Evolutionary conservation across 306 rosid species (phyloP).

Genomic region (Vicia sativa): DNA sequence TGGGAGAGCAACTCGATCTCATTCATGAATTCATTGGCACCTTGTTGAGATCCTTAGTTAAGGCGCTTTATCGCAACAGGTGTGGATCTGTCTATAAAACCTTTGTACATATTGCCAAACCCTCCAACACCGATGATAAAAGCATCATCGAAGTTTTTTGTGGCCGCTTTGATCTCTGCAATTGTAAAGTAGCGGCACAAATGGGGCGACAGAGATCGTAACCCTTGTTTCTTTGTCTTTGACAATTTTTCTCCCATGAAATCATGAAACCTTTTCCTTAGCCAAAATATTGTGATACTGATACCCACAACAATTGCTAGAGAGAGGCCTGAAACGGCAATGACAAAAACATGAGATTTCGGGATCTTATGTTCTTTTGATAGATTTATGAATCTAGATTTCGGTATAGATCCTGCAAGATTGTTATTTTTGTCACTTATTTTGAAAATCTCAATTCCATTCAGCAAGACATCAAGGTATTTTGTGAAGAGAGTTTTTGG

Average conservation of each 20-base stretch:
- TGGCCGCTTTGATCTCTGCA: constrained; percentile 33
- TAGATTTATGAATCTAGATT: too few relatives aligned
- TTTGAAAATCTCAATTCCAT: constrained; percentile 45
- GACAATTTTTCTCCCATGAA: too few relatives aligned
- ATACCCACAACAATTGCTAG: background rate
- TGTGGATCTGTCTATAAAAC: background rate
- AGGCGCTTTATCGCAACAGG: constrained; percentile 35
- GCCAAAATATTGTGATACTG: background rate
- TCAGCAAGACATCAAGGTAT: background rate
- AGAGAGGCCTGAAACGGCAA: too few relatives aligned
- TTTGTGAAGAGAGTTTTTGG: accelerated
- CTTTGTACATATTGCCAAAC: constrained; percentile 45
- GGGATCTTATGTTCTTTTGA: too few relatives aligned
- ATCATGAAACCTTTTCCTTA: too few relatives aligned
- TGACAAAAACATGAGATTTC: background rate
- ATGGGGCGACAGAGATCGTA: constrained; percentile 24
- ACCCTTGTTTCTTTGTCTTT: background rate
- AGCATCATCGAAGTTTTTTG: constrained; percentile 33
- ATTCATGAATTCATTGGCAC: constrained; percentile 24
- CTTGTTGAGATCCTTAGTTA: constrained; percentile 34
- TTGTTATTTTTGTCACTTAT: constrained; percentile 4
- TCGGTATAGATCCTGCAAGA: constrained; percentile 38
- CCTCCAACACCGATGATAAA: constrained; percentile 44
- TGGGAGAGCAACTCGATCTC: constrained; percentile 42
- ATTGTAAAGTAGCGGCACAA: constrained; percentile 41